These are phyloP conservation scores for Pseudocercospora eumusae DNA, from an alignment of 2,329 filamentous ascomycete species.

Conservation along the genomic window DNA sequence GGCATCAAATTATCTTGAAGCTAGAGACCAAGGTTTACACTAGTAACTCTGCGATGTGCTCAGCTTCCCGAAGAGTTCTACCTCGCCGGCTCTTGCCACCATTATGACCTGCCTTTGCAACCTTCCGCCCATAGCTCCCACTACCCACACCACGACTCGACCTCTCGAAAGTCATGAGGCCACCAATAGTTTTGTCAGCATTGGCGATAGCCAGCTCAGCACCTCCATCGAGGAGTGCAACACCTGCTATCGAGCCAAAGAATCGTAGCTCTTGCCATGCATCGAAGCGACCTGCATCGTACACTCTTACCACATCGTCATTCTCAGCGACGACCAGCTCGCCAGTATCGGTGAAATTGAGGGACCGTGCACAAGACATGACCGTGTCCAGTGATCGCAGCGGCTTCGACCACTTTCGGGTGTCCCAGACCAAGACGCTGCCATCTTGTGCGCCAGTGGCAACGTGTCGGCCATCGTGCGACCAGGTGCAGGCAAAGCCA, in stretches of 20 bases:
- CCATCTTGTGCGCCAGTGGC: slow-evolving; percentile 78
- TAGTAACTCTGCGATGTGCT: background rate
- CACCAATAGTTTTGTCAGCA: slow-evolving; percentile 37
- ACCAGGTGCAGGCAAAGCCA: slow-evolving; percentile 78
- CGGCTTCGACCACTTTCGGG: slow-evolving; percentile 64
- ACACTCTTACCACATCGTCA: slow-evolving; percentile 69
- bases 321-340: slow-evolving; percentile 73
- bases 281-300: slow-evolving; percentile 53
- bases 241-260: slow-evolving; percentile 73
- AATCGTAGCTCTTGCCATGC: slow-evolving; percentile 64
- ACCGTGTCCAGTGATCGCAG: slow-evolving; percentile 61
- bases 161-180: slow-evolving; percentile 26
- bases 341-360: slow-evolving; percentile 72
- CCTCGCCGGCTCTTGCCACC: background rate
- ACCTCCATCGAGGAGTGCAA: slow-evolving; percentile 67
- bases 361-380: slow-evolving; percentile 67
- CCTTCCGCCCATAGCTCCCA: slow-evolving; percentile 7
- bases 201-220: slow-evolving; percentile 69
- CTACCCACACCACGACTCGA: slow-evolving; percentile 13
- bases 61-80: background rate
- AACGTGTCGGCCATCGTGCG: slow-evolving; percentile 72
- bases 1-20: too few relatives aligned
- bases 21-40: background rate
- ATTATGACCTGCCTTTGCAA: background rate
- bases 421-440: slow-evolving; percentile 73